Evolutionary conservation across 2,329 filamentous ascomycete genomes (phyloP).

Genomic region (Sclerotinia subarctica): DNA sequence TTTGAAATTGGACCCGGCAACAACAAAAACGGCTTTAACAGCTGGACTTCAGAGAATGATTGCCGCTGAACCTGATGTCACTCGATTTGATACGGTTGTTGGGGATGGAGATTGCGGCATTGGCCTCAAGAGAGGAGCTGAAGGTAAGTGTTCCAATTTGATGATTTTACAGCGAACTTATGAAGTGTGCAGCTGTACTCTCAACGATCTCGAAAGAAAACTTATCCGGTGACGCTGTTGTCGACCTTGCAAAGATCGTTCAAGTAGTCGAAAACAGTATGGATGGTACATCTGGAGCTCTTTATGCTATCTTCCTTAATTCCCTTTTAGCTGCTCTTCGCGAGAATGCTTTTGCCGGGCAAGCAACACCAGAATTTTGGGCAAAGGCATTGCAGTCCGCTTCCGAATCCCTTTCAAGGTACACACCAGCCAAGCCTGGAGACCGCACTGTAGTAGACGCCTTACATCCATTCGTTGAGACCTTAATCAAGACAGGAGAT

Average conservation of each 20-base stretch:
- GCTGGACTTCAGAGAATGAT: slow-evolving; percentile 58
- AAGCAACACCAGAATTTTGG: slow-evolving; percentile 53
- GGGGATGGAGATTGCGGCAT: slow-evolving; percentile 72
- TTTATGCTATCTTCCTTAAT: slow-evolving; percentile 75
- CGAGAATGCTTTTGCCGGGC: slow-evolving; percentile 29
- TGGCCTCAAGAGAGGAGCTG: slow-evolving; percentile 66
- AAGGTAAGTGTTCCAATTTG: slow-evolving; percentile 40
- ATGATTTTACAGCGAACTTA: not conserved
- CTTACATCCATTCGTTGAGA: slow-evolving; percentile 79
- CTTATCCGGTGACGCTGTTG: slow-evolving; percentile 54
- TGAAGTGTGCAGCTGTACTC: slow-evolving; percentile 42
- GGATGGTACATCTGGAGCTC: slow-evolving; percentile 73
- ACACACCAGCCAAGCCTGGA: slow-evolving; percentile 85
- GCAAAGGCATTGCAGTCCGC: slow-evolving; percentile 65
- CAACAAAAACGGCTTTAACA: slow-evolving; percentile 52
- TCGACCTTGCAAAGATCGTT: slow-evolving; percentile 58
- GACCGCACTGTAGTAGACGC: slow-evolving; percentile 91
- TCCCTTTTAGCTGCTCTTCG: slow-evolving; percentile 55
- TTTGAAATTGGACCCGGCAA: slow-evolving; percentile 33
- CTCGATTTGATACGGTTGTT: slow-evolving; percentile 66
- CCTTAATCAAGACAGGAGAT: slow-evolving; percentile 61
- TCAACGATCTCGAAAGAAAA: slow-evolving; percentile 43
- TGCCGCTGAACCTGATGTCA: slow-evolving; percentile 61
- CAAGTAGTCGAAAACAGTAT: slow-evolving; percentile 65
- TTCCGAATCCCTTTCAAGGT: slow-evolving; percentile 67